Base-by-base conservation (phyloP, 1,284 basidiomycete genomes). In the Moesziomyces antarcticus region DNA sequence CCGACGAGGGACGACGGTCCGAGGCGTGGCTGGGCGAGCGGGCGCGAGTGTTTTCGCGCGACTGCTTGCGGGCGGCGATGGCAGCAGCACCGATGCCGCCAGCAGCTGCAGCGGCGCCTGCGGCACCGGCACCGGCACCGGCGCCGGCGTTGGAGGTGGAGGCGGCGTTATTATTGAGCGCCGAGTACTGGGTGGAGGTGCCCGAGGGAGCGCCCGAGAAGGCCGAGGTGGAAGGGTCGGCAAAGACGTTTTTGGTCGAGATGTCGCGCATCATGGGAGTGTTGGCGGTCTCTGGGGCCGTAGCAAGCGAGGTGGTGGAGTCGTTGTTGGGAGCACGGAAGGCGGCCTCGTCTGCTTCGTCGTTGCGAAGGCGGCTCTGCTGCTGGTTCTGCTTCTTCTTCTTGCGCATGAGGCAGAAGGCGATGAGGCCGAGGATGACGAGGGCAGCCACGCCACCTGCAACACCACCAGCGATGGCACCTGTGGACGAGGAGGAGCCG, bases 211-310 rank as follows among this genome's bases (percentile, higher is more conserved):
- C 68, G 24, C 63, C 69, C 20, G 69, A 72, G 2, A 44, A 43
- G 22, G 48, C 52, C 4, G 57, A 66, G 45, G 59, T 37, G 45
- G 64, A 56, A 16, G 70, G 66, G 41, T 73, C 66, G 52, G 71
- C 66, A 54, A 73, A 73, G 50, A 73, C 61, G 45, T 73, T 73
- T 46, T 69, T 69, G 49, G 71, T 65, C 14, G 61, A 61, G 44
- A 73, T 48, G 21, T 73, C 71, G 49, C 71, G 71, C 71, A 73
- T 73, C 71, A 73, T 73, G 48, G 71, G 71, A 5, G 71, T 73
- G 53, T 73, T 52, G 55, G 48, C 61, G 14, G 43, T 64, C 30
- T 74, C 72, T 49, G 72, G 72, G 16, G 67, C 67, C 13, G 72
- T 71, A 22, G 67, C 67, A 33, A 74, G 60, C 40, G 72, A 74